A percentile compares a stretch with the other conserved stretches of the same genome.
Evolutionary conservation across 768 basidiomycete genomes (phyloP).

Genomic region (Daedaleopsis nitida): DNA sequence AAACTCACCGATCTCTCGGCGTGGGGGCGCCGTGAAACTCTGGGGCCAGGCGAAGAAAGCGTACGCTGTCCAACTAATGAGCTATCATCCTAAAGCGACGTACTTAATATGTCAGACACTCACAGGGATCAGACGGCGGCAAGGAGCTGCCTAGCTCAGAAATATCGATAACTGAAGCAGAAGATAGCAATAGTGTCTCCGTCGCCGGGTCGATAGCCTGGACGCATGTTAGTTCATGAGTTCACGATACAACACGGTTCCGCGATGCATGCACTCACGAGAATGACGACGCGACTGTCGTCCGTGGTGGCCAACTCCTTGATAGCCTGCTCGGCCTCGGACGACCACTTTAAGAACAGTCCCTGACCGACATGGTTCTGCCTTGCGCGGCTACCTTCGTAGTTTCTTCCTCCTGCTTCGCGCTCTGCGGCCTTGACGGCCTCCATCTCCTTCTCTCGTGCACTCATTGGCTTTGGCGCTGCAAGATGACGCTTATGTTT

Average conservation of each 20-base stretch:
- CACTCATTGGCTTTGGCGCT: constrained; percentile 82
- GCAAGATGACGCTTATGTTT: constrained; percentile 69
- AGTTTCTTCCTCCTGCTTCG: constrained; percentile 48
- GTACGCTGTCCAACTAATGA: constrained; percentile 41
- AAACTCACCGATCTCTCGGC: constrained; percentile 59
- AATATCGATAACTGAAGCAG: constrained; percentile 40
- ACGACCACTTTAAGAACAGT: constrained; percentile 68
- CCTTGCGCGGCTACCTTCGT: constrained; percentile 60
- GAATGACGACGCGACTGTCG: constrained; percentile 56
- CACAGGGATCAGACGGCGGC: constrained; percentile 61
- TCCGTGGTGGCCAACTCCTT: constrained; percentile 51
- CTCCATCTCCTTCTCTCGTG: constrained; percentile 79
- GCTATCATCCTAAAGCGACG: constrained; percentile 3
- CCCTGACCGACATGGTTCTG: constrained; percentile 58
- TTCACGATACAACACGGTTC: not conserved
- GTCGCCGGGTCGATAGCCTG: constrained; percentile 69
- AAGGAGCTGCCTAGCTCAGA: constrained; percentile 50
- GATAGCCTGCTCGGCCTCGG: constrained; percentile 67
- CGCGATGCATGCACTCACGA: constrained; percentile 50
- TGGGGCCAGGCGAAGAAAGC: constrained; percentile 71
- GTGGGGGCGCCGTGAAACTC: constrained; percentile 37
- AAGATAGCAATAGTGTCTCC: constrained; percentile 57
- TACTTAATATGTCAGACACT: constrained; percentile 6
- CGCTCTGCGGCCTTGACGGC: constrained; percentile 78
- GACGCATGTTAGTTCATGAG: not conserved